A percentile compares a stretch with the other conserved stretches of the same genome.
phyloP scores from a whole-genome alignment of 108 stramenopile species.

The Discostella pseudostelligera region DNA sequence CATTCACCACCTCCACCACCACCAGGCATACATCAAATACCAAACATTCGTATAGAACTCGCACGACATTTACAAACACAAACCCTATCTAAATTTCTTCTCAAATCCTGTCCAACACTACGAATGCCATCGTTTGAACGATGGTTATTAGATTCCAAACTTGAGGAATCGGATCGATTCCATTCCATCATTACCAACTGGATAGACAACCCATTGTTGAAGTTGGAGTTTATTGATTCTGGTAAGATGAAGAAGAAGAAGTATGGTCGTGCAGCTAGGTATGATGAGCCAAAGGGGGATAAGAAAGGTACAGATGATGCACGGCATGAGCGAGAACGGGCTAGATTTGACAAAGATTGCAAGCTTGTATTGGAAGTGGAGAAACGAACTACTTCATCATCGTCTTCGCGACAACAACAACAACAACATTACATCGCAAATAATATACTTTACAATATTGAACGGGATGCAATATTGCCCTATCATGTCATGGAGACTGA shows the following conservation, averaged over 20 bases:
- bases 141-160: constrained; percentile 70
- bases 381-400: neutral
- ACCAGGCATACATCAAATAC: constrained; percentile 37
- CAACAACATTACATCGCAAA: neutral
- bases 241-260: constrained; percentile 13
- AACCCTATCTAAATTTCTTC: constrained; percentile 55
- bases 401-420: neutral
- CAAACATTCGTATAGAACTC: constrained; percentile 62
- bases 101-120: constrained; percentile 41
- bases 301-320: constrained; percentile 1
- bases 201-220: constrained; percentile 14
- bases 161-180: constrained; percentile 51
- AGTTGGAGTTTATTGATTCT: neutral
- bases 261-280: constrained; percentile 18
- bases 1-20: constrained; percentile 9
- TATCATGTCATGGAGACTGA: constrained; percentile 21
- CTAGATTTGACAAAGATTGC: constrained; percentile 22
- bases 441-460: constrained; percentile 5
- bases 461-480: constrained; percentile 47
- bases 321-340: neutral
- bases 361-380: constrained; percentile 12
- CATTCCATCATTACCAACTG: constrained; percentile 17
- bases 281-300: neutral
- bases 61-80: constrained; percentile 61
- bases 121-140: constrained; percentile 80